Base-by-base conservation (phyloP, 169 alveolate species). In the Plasmodium knowlesi region DNA sequence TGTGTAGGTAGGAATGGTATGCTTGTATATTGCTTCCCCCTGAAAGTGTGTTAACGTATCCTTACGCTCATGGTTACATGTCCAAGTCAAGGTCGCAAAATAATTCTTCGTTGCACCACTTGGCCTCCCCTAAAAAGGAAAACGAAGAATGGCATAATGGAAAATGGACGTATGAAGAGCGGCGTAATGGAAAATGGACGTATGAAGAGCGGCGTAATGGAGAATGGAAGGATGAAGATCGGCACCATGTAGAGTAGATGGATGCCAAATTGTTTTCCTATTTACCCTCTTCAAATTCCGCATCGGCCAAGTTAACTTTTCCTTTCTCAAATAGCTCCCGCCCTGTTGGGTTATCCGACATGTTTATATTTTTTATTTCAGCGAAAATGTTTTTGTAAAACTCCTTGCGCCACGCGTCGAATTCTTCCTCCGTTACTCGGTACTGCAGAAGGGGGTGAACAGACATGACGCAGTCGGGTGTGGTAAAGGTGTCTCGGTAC, bases 361-460 rank as follows among this genome's bases (percentile, higher is more conserved):
- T 74, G 19, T 76, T 76, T 1, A 37, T 76, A 53, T 46, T 76
- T 50, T 86, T 86, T 32, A 74, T 86, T 74, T 30, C 86, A 3
- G 61, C 37, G 70, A 86, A 86, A 74, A 74, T 74, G 54, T 53
- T 70, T 30, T 86, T 86, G 71, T 86, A 86, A 76, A 86, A 86
- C 70, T 86, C 93, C 39, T 86, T 86, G 1, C 93, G 54, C 93
- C 93, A 86, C 46, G 93, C 85, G n/a, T 86, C 78, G 80, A 86
- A 86, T 76, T 86, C 93, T 19, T 86, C 93, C 39, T 86, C 93
- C 6, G 86, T 86, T 43, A 86, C 93, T 74, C 93, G 79, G 71
- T 86, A 86, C 93, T 86, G 85, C 30, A 50, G 43, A 43, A 32
- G 39, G 67, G 14, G 43, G 70, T 30, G 43, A 30, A 37, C 39